These are phyloP conservation scores for Atkinsonella hypoxylon DNA, from an alignment of 2,329 filamentous ascomycete species.

Conservation along the genomic window DNA sequence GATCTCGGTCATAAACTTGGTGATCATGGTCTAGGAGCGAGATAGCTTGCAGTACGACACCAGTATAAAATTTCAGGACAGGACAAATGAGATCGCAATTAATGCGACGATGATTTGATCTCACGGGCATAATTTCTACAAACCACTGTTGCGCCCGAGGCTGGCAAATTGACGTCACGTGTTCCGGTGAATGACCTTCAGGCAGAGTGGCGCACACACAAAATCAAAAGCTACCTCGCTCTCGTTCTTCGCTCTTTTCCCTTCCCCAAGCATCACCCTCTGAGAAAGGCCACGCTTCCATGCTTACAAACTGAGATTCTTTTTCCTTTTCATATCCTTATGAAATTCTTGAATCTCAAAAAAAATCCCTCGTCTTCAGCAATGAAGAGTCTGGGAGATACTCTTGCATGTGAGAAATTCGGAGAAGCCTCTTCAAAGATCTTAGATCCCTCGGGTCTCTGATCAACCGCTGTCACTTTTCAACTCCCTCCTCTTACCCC, in stretches of 20 bases:
- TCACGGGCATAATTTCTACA: not conserved
- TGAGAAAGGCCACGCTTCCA: slow-evolving; percentile 14
- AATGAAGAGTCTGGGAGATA: not conserved
- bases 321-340: not conserved
- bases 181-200: not conserved
- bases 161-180: slow-evolving; percentile 8
- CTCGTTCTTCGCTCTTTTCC: slow-evolving; percentile 1
- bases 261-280: slow-evolving; percentile 12
- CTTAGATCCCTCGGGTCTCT: not conserved
- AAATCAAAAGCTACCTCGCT: not conserved
- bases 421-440: slow-evolving; percentile 12
- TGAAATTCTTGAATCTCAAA: not conserved
- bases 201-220: not conserved
- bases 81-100: not conserved
- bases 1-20: slow-evolving; percentile 75
- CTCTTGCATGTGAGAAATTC: slow-evolving; percentile 14
- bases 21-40: slow-evolving; percentile 52
- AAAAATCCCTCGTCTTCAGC: not conserved
- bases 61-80: not conserved
- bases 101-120: not conserved
- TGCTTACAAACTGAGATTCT: slow-evolving; percentile 12
- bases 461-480: slow-evolving; percentile 10
- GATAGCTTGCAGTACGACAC: slow-evolving; percentile 5
- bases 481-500: not conserved
- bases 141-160: not conserved